phyloP scores from a whole-genome alignment of 352 stramenopile genomes.

The Thalassiosira mediterranea region DNA sequence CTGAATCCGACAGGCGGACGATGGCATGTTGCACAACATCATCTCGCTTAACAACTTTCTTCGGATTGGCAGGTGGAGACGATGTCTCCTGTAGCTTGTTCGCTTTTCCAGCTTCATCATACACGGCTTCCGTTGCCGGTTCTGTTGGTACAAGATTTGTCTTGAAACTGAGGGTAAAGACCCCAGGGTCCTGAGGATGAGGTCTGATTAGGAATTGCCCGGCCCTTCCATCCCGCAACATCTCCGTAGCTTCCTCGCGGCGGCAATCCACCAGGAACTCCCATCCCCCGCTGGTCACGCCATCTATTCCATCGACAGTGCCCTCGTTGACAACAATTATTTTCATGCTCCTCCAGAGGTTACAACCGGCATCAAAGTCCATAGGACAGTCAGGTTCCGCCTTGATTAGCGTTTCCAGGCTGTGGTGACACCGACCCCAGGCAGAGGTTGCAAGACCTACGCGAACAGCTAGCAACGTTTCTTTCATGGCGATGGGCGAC shows the following conservation, averaged over 20 bases:
- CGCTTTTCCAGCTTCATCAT: slow-evolving; percentile 35
- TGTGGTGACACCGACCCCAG: slow-evolving; percentile 74
- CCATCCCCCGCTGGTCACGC: slow-evolving; percentile 78
- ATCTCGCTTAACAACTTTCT: slow-evolving; percentile 67
- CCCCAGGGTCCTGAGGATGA: slow-evolving; percentile 75
- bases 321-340: slow-evolving; percentile 59
- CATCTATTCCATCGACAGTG: slow-evolving; percentile 50
- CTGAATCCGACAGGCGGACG: slow-evolving; percentile 80
- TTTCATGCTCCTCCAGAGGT: slow-evolving; percentile 82
- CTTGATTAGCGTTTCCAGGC: slow-evolving; percentile 74
- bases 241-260: slow-evolving; percentile 77
- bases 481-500: slow-evolving; percentile 68
- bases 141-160: slow-evolving; percentile 79
- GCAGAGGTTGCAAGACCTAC: slow-evolving; percentile 66
- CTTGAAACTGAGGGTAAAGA: slow-evolving; percentile 85
- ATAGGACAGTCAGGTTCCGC: slow-evolving; percentile 76
- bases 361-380: slow-evolving; percentile 69
- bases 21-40: slow-evolving; percentile 86
- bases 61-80: slow-evolving; percentile 30
- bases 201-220: slow-evolving; percentile 83
- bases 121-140: slow-evolving; percentile 6
- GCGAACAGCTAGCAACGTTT: slow-evolving; percentile 72
- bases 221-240: slow-evolving; percentile 66
- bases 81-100: slow-evolving; percentile 36
- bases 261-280: slow-evolving; percentile 84